phyloP scores from a whole-genome alignment of 2,329 filamentous ascomycete genomes.

The Venturia carpophila region DNA sequence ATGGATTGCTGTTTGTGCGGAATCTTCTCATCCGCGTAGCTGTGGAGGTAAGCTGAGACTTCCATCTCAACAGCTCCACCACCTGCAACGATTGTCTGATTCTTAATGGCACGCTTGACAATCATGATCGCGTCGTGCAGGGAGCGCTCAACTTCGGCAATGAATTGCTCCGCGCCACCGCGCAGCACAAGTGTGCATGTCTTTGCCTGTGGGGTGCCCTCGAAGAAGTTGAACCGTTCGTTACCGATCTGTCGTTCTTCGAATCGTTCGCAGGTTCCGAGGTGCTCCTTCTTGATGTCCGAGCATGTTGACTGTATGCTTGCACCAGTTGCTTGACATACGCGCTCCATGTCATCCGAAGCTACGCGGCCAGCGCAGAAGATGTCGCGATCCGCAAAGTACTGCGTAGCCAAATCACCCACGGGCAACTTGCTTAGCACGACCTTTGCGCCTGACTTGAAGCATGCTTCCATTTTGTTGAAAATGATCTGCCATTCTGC shows the following conservation, averaged over 20 bases:
- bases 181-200: conserved; percentile 94
- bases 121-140: conserved; percentile 99
- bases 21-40: conserved; percentile 86
- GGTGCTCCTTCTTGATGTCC: conserved; percentile 80
- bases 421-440: conserved; percentile 96
- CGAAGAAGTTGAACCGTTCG: conserved; percentile 97
- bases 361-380: conserved; percentile 96
- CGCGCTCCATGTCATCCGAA: conserved; percentile 87
- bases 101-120: conserved; percentile 94
- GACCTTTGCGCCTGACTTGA: conserved; percentile 93
- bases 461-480: conserved; percentile 94
- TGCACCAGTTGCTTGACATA: conserved; percentile 89
- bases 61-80: conserved; percentile 97
- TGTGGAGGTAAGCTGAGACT: conserved; percentile 84
- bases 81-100: conserved; percentile 88
- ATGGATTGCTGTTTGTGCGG: conserved; percentile 93
- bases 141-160: conserved; percentile 94
- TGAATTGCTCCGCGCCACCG: conserved; percentile 97
- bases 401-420: conserved; percentile 93
- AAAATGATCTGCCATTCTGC: conserved; percentile 99
- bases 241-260: conserved; percentile 96
- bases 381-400: conserved; percentile 93
- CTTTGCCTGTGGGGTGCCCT: conserved; percentile 89
- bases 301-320: conserved; percentile 93
- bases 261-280: conserved; percentile 83